Evolutionary conservation across 805 yeast genomes (phyloP), one percentile per base, ranked within the genome.

Genomic region (Wickerhamomyces chambardii): DNA sequence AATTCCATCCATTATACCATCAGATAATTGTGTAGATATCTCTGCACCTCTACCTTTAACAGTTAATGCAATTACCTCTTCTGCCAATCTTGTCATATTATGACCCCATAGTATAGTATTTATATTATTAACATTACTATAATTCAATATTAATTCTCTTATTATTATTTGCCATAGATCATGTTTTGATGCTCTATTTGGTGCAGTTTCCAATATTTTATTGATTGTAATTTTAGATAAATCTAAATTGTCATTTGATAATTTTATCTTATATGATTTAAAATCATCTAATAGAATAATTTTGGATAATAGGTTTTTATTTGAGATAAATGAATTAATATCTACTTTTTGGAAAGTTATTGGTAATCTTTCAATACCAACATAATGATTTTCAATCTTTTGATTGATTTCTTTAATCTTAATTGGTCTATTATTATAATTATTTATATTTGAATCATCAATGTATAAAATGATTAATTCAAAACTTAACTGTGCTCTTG

Each of bases 31-130:
- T 5, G 59, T 51, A 18, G 84, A 70, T 6, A 89, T 69, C 25
- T 67, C 68, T 2, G 81, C 66, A 0, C 96, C 97, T 41, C 95
- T 69, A 11, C 97, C 97, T 47, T 79, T 84, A 5, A 86, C 87
- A 0, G 95, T 80, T 36, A 84, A 57, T 0, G 94, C 68, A 25
- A 90, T 63, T n/a, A 84, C 75, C 41, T 78, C 77, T 47, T 81
- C 85, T 1, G 97, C 95, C 17, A 89, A 53, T 29, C 78, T 68
- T 1, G 95, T 83, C 94, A 85, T 84, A 19, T 83, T 76, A 49
- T 79, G 84, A 2, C 90, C 85, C 61, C 75, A 74, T 8, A 86
- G 33, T 4, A 85, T 59, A n/a, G 83, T 67, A n/a, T 68, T 61
- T 45, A 77, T 70, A 0, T 55, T 48, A 14, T 62, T 56, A 11